A percentile compares a stretch with the other conserved stretches of the same genome.
phyloP scores from a whole-genome alignment of 2,329 filamentous ascomycete species.

The Fusarium sororula region DNA sequence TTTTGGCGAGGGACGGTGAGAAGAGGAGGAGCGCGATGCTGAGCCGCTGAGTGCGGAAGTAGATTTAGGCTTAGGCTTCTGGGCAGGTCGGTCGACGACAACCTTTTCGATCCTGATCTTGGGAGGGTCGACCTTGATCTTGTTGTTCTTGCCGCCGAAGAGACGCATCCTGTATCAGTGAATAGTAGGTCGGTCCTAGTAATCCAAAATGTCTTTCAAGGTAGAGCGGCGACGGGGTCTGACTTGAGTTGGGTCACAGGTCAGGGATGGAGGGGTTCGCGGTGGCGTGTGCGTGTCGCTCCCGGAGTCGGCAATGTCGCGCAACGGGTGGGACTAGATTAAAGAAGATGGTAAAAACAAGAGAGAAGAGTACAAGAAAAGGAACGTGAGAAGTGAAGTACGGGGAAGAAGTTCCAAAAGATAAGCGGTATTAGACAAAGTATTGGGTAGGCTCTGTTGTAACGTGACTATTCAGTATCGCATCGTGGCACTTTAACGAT shows the following conservation, averaged over 20 bases:
- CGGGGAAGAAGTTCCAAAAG: neutral
- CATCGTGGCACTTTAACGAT: constrained; percentile 36
- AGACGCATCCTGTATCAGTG: constrained; percentile 48
- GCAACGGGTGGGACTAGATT: constrained; percentile 36
- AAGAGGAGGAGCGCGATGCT: constrained; percentile 47
- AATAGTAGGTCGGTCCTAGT: constrained; percentile 18
- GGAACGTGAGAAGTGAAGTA: constrained; percentile 11
- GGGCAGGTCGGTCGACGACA: constrained; percentile 51
- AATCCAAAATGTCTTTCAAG: neutral
- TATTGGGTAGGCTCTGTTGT: neutral
- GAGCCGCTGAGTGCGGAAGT: constrained; percentile 44
- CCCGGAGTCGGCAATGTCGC: constrained; percentile 40
- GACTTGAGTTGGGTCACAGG: constrained; percentile 28
- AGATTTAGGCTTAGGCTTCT: constrained; percentile 51
- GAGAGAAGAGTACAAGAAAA: constrained; percentile 29
- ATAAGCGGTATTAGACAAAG: constrained; percentile 8
- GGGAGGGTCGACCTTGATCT: constrained; percentile 61
- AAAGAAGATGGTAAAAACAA: constrained; percentile 22
- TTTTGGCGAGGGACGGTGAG: constrained; percentile 54
- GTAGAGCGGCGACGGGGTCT: constrained; percentile 10
- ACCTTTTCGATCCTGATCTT: constrained; percentile 64
- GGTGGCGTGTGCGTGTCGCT: constrained; percentile 44
- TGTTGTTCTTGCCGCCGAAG: constrained; percentile 55
- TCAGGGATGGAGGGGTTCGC: constrained; percentile 45
- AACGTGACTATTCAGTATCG: constrained; percentile 32